Percentiles rank a stretch among this genome's conserved stretches.
These are phyloP conservation scores for Coemansia asiatica DNA, from an alignment of 192 early-diverging fungal genomes.

Conservation along the genomic window DNA sequence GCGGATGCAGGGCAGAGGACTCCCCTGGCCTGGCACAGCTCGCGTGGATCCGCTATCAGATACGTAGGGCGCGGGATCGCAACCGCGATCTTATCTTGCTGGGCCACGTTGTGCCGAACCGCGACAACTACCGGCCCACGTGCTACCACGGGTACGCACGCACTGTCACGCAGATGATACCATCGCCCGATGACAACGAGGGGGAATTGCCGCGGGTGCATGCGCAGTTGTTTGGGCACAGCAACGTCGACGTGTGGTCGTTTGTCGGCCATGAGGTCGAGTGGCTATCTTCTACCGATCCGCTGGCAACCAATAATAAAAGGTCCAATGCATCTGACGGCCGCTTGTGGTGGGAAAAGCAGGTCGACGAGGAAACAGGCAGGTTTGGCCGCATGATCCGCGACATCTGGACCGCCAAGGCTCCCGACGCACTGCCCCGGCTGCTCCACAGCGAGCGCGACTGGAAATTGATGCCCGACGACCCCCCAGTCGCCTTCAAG, in stretches of 20 bases:
- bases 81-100: slow-evolving; percentile 60
- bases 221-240: slow-evolving; percentile 74
- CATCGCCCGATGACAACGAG: slow-evolving; percentile 3
- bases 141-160: slow-evolving; percentile 57
- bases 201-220: slow-evolving; percentile 14
- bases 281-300: slow-evolving; percentile 13
- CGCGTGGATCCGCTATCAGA: slow-evolving; percentile 66
- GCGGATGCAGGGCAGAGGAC: slow-evolving; percentile 58
- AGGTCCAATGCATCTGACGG: background rate
- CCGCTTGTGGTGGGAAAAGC: slow-evolving; percentile 37
- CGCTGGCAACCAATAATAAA: background rate
- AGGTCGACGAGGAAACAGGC: slow-evolving; percentile 43
- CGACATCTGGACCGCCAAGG: slow-evolving; percentile 30
- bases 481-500: slow-evolving; percentile 8
- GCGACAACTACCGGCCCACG: slow-evolving; percentile 53
- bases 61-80: slow-evolving; percentile 50
- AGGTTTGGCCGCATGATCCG: slow-evolving; percentile 41
- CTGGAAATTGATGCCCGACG: slow-evolving; percentile 43
- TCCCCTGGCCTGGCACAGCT: slow-evolving; percentile 67
- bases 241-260: slow-evolving; percentile 70
- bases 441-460: slow-evolving; percentile 5
- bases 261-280: slow-evolving; percentile 55
- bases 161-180: slow-evolving; percentile 42
- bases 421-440: too few relatives aligned
- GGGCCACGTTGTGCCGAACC: slow-evolving; percentile 68